These are phyloP conservation scores for Coelastrella sp. DNA, from an alignment of 139 green algal species.

Conservation along the genomic window DNA sequence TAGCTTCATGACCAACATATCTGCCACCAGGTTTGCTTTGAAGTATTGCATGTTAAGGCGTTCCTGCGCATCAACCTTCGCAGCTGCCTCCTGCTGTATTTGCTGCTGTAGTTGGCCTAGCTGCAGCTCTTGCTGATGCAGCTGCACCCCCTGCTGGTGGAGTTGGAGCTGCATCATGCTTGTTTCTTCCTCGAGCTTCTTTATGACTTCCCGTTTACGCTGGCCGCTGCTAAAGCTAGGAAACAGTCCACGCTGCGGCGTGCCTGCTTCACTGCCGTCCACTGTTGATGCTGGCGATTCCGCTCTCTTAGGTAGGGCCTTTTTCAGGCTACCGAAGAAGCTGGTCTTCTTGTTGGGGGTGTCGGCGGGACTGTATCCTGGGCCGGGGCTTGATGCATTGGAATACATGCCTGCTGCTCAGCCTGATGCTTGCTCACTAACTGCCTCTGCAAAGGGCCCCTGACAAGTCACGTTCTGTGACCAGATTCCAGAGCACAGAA, in stretches of 20 bases:
- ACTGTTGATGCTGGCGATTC: constrained; percentile 21
- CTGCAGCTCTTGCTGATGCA: constrained; percentile 14
- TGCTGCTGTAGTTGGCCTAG: constrained; percentile 3
- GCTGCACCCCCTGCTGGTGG: background rate
- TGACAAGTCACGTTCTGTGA: too few relatives aligned
- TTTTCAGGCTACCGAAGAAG: background rate
- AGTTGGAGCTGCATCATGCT: constrained; percentile 16
- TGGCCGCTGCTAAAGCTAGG: constrained; percentile 42
- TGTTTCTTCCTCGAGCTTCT: constrained; percentile 11
- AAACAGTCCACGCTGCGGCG: constrained; percentile 6
- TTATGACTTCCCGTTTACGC: constrained; percentile 33
- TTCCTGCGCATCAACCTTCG: background rate
- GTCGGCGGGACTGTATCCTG: background rate
- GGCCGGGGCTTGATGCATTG: constrained; percentile 1
- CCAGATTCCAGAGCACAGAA: too few relatives aligned
- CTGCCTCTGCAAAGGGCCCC: too few relatives aligned
- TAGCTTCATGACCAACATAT: constrained; percentile 42
- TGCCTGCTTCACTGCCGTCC: constrained; percentile 23
- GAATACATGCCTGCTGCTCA: constrained; percentile 31
- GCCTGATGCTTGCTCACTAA: too few relatives aligned
- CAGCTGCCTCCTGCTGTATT: background rate
- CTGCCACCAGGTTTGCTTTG: constrained; percentile 41
- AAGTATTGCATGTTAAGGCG: constrained; percentile 49
- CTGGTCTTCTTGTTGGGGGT: background rate
- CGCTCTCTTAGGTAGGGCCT: background rate